A percentile compares a stretch with the other conserved stretches of the same genome.
Conservation (phyloP, 2,329 filamentous ascomycete species). For the Colletotrichum tamarilloi region DNA sequence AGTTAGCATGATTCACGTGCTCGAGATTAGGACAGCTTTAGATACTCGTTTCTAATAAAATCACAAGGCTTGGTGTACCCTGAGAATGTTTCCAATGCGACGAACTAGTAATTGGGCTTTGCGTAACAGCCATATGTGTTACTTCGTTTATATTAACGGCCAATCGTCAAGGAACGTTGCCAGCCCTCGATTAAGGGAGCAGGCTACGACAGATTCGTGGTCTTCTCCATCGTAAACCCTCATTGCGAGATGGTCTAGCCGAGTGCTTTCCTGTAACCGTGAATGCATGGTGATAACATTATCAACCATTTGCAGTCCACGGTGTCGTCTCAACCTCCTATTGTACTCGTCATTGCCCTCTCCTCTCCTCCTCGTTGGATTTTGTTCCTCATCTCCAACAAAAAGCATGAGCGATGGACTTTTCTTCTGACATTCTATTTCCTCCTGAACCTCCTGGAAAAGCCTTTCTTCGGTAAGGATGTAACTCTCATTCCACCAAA, state of each 20-base stretch:
- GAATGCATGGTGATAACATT: constrained; percentile 40
- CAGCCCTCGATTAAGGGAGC: constrained; percentile 41
- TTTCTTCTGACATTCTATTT: not conserved
- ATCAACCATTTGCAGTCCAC: constrained; percentile 40
- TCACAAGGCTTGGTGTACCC: too few relatives aligned
- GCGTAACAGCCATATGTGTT: not conserved
- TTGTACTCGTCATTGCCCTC: not conserved
- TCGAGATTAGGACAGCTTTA: too few relatives aligned
- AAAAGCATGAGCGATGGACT: constrained; percentile 44
- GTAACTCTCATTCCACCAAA: constrained; percentile 59
- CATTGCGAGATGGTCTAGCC: constrained; percentile 33
- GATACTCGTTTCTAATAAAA: too few relatives aligned
- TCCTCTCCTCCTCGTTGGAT: constrained; percentile 37
- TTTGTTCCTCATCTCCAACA: constrained; percentile 48
- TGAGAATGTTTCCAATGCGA: too few relatives aligned
- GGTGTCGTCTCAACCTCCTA: constrained; percentile 40
- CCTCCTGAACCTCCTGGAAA: constrained; percentile 42
- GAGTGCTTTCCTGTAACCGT: constrained; percentile 32
- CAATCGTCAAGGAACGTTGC: constrained; percentile 37
- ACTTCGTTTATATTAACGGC: not conserved
- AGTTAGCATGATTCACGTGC: too few relatives aligned
- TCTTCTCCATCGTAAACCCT: constrained; percentile 44
- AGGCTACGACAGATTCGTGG: constrained; percentile 45
- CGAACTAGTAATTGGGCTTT: not conserved
- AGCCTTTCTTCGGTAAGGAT: constrained; percentile 46